phyloP scores from a whole-genome alignment of 768 basidiomycete genomes.

The Tylopilus balloui region DNA sequence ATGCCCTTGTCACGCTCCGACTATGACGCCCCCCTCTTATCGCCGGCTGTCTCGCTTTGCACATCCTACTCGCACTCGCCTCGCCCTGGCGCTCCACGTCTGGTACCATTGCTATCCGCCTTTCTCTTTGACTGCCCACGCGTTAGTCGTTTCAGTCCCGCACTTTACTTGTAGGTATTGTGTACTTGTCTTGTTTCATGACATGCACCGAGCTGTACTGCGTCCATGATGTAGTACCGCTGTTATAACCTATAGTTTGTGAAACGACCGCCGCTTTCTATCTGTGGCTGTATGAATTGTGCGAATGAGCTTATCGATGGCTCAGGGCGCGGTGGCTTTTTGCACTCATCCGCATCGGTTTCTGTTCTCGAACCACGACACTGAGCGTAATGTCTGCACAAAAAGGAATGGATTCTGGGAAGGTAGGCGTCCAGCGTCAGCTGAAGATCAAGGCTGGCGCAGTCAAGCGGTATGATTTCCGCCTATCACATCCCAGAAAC shows the following conservation, averaged over 20 bases:
- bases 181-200: slow-evolving; percentile 25
- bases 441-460: slow-evolving; percentile 74
- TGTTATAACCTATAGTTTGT: slow-evolving; percentile 24
- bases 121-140: slow-evolving; percentile 23
- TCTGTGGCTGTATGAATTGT: background rate
- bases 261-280: slow-evolving; percentile 23
- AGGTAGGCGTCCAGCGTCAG: slow-evolving; percentile 48
- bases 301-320: slow-evolving; percentile 8
- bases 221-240: slow-evolving; percentile 31
- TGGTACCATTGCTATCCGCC: slow-evolving; percentile 20
- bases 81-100: slow-evolving; percentile 17
- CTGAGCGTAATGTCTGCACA: slow-evolving; percentile 13
- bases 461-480: slow-evolving; percentile 52
- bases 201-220: slow-evolving; percentile 31
- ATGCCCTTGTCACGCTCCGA: slow-evolving; percentile 24
- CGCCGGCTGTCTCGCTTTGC: slow-evolving; percentile 1
- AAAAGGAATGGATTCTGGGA: slow-evolving; percentile 16
- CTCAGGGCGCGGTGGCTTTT: background rate
- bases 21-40: slow-evolving; percentile 14
- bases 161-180: slow-evolving; percentile 30
- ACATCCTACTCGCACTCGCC: slow-evolving; percentile 15
- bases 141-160: slow-evolving; percentile 24
- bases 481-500: slow-evolving; percentile 7
- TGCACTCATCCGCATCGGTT: background rate
- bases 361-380: slow-evolving; percentile 10